phyloP scores from a whole-genome alignment of 108 stramenopile genomes.

The Cyclotella sp. region DNA sequence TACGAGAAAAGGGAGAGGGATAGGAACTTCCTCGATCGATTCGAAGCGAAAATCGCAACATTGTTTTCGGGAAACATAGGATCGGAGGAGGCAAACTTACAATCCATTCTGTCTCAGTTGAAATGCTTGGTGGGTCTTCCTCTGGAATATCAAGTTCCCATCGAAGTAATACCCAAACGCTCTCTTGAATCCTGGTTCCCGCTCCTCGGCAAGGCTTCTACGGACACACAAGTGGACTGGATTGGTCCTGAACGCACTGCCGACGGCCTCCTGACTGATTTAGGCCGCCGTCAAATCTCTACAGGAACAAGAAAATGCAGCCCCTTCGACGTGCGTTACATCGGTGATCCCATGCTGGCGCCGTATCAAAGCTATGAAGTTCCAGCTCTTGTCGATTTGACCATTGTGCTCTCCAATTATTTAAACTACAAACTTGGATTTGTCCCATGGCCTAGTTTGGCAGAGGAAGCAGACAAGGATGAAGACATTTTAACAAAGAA shows the following conservation, averaged over 20 bases:
- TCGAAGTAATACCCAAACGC: constrained; percentile 21
- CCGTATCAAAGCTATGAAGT: constrained; percentile 71
- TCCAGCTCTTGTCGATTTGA: constrained; percentile 57
- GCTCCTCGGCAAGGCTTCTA: constrained; percentile 19
- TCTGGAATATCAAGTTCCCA: constrained; percentile 59
- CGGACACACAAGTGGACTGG: constrained; percentile 2
- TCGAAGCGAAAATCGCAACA: constrained; percentile 55
- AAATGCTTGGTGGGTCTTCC: constrained; percentile 73
- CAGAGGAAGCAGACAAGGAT: constrained; percentile 3
- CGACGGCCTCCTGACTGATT: constrained; percentile 66
- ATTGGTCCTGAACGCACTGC: constrained; percentile 42
- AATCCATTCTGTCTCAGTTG: constrained; percentile 53
- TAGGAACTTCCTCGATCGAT: constrained; percentile 67
- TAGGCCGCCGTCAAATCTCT: constrained; percentile 59
- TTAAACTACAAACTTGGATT: constrained; percentile 65
- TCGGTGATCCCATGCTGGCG: constrained; percentile 71
- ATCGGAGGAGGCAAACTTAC: constrained; percentile 64
- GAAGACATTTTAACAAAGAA: constrained; percentile 29
- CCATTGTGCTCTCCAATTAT: constrained; percentile 54
- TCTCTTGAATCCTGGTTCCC: constrained; percentile 10
- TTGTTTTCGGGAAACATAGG: constrained; percentile 58
- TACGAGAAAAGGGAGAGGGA: constrained; percentile 64
- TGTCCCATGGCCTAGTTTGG: constrained; percentile 2
- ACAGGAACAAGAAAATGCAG: constrained; percentile 63
- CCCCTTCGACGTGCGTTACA: constrained; percentile 66